phyloP scores from a whole-genome alignment of 129 eudicot species.

The Flaveria robusta region DNA sequence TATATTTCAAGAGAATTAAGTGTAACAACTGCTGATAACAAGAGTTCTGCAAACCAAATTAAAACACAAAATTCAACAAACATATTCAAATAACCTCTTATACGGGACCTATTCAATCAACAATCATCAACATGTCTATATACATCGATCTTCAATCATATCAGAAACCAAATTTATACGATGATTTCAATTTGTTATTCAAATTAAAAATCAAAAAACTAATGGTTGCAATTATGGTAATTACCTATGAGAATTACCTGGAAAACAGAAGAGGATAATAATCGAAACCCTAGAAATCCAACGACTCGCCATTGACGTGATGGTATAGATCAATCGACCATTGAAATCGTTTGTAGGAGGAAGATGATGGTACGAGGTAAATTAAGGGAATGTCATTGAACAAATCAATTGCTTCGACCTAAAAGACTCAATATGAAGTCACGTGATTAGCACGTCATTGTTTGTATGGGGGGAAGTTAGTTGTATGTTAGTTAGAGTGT shows the following conservation, averaged over 20 bases:
- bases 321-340: constrained; percentile 28
- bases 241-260: constrained; percentile 47
- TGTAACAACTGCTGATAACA: constrained; percentile 64
- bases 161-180: background rate
- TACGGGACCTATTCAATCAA: too few species aligned
- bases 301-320: constrained; percentile 38
- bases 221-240: background rate
- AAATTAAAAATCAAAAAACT: background rate
- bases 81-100: constrained; percentile 13
- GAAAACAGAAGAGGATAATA: constrained; percentile 41
- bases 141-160: background rate
- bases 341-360: background rate
- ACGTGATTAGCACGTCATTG: background rate
- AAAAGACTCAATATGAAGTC: constrained; percentile 7
- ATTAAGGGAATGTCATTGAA: background rate
- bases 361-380: constrained; percentile 4
- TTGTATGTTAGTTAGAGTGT: background rate
- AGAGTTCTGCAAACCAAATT: constrained; percentile 33
- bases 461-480: background rate
- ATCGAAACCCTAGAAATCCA: constrained; percentile 42
- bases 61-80: constrained; percentile 4
- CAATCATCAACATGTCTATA: constrained; percentile 1
- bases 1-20: constrained; percentile 65
- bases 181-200: background rate
- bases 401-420: constrained; percentile 6